These are phyloP conservation scores for Thalassiosira mediterranea DNA, from an alignment of 352 stramenopile genomes.

Conservation along the genomic window DNA sequence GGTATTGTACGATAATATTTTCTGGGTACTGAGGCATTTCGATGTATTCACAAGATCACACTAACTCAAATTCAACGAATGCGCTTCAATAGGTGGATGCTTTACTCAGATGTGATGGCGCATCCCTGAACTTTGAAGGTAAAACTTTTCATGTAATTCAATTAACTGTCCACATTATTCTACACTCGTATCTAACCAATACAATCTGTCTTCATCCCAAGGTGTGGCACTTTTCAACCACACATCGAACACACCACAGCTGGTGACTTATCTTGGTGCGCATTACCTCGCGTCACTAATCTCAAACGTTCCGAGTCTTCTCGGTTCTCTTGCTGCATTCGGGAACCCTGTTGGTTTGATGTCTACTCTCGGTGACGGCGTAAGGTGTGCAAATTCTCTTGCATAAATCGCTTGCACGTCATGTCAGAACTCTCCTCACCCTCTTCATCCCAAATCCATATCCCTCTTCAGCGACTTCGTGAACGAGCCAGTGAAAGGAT, in stretches of 20 bases:
- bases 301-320: constrained; percentile 74
- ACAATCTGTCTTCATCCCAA: constrained; percentile 4
- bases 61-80: no score
- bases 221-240: constrained; percentile 73
- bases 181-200: no score
- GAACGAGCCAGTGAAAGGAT: constrained; percentile 81
- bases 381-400: constrained; percentile 41
- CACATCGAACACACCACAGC: constrained; percentile 60
- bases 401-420: background rate
- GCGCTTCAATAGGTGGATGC: no score
- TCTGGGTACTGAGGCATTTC: no score
- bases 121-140: constrained; percentile 69
- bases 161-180: no score
- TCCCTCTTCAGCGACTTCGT: constrained; percentile 77
- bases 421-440: background rate
- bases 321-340: constrained; percentile 83
- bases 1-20: no score
- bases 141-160: no score
- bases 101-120: constrained; percentile 68
- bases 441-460: constrained; percentile 15
- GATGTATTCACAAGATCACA: no score
- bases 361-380: constrained; percentile 76
- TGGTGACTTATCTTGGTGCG: constrained; percentile 64
- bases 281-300: constrained; percentile 77
- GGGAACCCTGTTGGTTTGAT: constrained; percentile 86